Evolutionary conservation across 441 rosid genomes (phyloP).

Genomic region (Flueggea neowawraea): DNA sequence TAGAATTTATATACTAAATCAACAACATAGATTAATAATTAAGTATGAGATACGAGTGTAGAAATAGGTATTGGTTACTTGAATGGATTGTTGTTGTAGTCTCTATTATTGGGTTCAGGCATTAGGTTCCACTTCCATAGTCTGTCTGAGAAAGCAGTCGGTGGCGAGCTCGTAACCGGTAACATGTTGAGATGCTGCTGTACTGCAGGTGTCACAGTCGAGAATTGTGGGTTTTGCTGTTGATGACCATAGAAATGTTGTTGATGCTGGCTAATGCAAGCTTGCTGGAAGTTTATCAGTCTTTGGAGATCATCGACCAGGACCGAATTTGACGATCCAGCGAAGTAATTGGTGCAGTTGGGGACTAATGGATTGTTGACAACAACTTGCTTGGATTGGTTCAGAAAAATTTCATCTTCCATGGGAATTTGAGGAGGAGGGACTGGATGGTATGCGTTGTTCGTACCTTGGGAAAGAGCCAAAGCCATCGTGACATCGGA

Average conservation of each 20-base stretch:
- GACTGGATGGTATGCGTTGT: conserved; percentile 39
- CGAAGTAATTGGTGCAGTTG: conserved; percentile 23
- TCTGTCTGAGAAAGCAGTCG: conserved; percentile 48
- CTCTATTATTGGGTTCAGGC: conserved; percentile 50
- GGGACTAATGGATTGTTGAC: conserved; percentile 17
- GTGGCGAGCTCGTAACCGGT: conserved; percentile 32
- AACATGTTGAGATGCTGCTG: conserved; percentile 44
- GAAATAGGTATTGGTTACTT: conserved; percentile 33
- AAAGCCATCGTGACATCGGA: conserved; percentile 68
- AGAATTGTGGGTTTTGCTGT: conserved; percentile 31
- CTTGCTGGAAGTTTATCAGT: conserved; percentile 66
- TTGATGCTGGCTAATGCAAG: conserved; percentile 25
- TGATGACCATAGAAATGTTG: conserved; percentile 29
- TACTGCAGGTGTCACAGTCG: conserved; percentile 16
- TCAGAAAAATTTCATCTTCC: conserved; percentile 32
- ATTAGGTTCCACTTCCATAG: conserved; percentile 89
- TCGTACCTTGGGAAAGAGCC: conserved; percentile 49
- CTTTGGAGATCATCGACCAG: conserved; percentile 70
- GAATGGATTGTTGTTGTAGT: conserved; percentile 54
- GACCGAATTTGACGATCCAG: conserved; percentile 24
- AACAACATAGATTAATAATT: too few species aligned
- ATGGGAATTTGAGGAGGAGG: conserved; percentile 26
- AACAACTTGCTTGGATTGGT: conserved; percentile 27
- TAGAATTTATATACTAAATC: too few species aligned
- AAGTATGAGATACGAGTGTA: too few species aligned